Evolutionary conservation across 306 rosid genomes (phyloP), one percentile per base, ranked within the genome.

Genomic region (Prunus fruticosa): DNA sequence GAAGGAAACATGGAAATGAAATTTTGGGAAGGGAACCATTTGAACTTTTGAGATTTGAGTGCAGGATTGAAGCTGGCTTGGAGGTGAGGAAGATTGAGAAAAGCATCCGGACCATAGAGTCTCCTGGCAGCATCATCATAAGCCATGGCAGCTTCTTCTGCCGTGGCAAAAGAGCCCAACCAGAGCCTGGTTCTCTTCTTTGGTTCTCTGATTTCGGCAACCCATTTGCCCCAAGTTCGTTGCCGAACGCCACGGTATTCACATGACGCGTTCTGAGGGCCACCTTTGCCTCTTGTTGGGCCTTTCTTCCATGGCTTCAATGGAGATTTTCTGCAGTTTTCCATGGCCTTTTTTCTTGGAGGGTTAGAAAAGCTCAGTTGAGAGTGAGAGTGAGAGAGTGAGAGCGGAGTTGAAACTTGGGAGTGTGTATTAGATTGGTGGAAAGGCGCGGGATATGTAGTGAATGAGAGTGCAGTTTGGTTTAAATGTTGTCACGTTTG

Each of bases 201-300:
- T 0, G 99, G 99, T 85, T 95, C 99, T 77, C 97, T 87, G 66
- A 95, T 95, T 78, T 95, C 99, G 1, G 99, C 97, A 22, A 95
- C 99, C 99, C 99, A 95, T 83, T 95, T 95, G 5, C 97, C 99
- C 99, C 99, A 95, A 1, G 97, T 95, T 76, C 99, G 83, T 63
- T 92, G 99, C 2, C 99, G 81, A 60, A 95, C 99, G 2, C 99
- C 99, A 9, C 99, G 89, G 61, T 92, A 95, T 68, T 95, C 90
- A 1, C 99, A 95, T 0, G 91, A 82, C 30, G 97, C 97, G 8
- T 95, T 95, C 76, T 86, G 91, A 15, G 99, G 99, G 50, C 99
- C 99, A 0, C 99, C 99, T 86, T 95, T 95, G 58, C 99, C 99
- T 60, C 97, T 78, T 2, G 97, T 88, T 25, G 97, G 96, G 2